These are phyloP conservation scores for Mortierella sp. DNA, from an alignment of 371 early-diverging fungal species.

Conservation along the genomic window DNA sequence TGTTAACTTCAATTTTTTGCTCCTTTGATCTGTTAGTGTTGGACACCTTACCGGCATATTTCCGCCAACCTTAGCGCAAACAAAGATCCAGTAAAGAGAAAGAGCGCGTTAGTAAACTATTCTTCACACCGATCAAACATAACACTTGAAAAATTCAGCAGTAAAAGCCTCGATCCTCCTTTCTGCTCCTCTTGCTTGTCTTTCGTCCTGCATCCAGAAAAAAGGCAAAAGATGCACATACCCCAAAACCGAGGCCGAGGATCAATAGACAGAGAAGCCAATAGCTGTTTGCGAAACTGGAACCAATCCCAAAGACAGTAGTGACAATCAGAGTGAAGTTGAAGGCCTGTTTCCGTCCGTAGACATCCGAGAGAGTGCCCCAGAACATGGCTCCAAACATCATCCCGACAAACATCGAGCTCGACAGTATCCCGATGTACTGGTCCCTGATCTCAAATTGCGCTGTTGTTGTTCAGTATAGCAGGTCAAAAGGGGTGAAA, in stretches of 20 bases:
- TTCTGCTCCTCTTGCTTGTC: not conserved
- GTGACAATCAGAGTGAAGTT: slow-evolving; percentile 84
- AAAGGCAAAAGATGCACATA: slow-evolving; percentile 10
- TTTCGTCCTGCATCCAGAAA: not conserved
- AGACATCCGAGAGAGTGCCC: slow-evolving; percentile 84
- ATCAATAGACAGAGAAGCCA: slow-evolving; percentile 72
- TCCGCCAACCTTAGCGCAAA: slow-evolving; percentile 74
- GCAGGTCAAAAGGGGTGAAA: not conserved
- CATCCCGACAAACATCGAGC: slow-evolving; percentile 83
- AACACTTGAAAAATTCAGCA: not conserved
- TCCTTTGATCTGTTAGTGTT: not conserved
- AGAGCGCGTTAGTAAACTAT: not conserved
- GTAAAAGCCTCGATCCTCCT: not conserved
- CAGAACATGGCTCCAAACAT: slow-evolving; percentile 88
- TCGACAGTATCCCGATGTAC: slow-evolving; percentile 74
- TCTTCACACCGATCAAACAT: not conserved
- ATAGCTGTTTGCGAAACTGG: slow-evolving; percentile 79
- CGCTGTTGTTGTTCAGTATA: slow-evolving; percentile 39
- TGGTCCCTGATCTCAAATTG: slow-evolving; percentile 72
- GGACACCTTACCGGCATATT: slow-evolving; percentile 83
- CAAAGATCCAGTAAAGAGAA: not conserved
- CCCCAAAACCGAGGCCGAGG: slow-evolving; percentile 82
- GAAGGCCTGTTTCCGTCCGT: slow-evolving; percentile 85
- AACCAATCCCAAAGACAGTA: slow-evolving; percentile 76
- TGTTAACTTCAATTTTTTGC: not conserved